Conservation (phyloP, 257 asterid species). For the Sherardia arvensis region DNA sequence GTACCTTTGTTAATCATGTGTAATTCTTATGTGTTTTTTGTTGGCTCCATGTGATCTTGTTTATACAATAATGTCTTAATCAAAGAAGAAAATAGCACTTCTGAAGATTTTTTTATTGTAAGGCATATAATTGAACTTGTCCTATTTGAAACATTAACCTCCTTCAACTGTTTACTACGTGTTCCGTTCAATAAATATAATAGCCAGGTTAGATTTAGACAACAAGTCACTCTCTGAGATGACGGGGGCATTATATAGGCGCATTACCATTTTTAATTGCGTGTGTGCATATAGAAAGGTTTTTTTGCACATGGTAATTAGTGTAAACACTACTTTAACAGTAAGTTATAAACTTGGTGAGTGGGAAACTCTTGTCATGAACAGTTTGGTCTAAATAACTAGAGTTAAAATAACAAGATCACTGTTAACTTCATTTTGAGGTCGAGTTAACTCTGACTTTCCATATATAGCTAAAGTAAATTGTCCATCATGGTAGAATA, state of each 20-base stretch:
- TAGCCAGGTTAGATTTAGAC: not conserved
- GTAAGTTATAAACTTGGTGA: not conserved
- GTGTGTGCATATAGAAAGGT: not conserved
- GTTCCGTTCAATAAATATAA: not conserved
- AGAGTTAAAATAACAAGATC: not conserved
- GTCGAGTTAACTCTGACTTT: not conserved
- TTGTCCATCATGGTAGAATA: not conserved
- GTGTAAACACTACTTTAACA: not conserved
- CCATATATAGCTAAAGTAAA: not conserved
- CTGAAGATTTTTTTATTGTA: not conserved
- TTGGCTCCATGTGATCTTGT: not conserved
- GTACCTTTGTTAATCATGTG: not conserved
- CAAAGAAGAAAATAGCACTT: not conserved
- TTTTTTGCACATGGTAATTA: not conserved
- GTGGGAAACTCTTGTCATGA: slow-evolving; percentile 1
- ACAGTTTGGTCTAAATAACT: not conserved
- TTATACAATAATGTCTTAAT: not conserved
- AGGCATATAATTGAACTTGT: not conserved
- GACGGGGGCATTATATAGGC: not conserved
- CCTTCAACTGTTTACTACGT: not conserved
- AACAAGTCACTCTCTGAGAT: not conserved
- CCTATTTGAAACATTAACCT: not conserved
- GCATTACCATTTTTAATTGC: not conserved
- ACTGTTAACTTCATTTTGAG: not conserved
- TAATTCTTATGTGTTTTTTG: not conserved